Evolutionary conservation across 108 stramenopile genomes (phyloP).

Genomic region (Cyclotella choctawhatcheeana): DNA sequence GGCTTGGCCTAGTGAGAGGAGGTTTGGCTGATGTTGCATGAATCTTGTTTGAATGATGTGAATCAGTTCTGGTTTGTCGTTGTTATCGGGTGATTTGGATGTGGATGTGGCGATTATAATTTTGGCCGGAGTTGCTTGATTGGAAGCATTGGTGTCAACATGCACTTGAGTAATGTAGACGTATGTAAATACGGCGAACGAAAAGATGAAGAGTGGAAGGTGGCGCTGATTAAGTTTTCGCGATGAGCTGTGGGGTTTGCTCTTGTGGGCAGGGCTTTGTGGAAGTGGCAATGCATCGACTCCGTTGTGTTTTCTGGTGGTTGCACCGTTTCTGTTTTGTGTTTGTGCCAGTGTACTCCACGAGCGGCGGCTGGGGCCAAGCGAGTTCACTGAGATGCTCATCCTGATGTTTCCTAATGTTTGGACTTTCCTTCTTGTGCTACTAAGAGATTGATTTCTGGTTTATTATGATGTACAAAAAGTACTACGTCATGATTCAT

Average conservation of each 20-base stretch:
- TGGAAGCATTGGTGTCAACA: neutral
- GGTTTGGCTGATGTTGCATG: conserved; percentile 66
- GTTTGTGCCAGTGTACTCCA: conserved; percentile 5
- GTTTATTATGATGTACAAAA: too few species aligned
- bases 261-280: neutral
- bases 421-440: too few species aligned
- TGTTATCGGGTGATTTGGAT: neutral
- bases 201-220: conserved; percentile 9
- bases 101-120: neutral
- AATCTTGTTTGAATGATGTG: conserved; percentile 66
- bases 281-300: neutral
- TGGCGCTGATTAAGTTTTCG: conserved; percentile 10
- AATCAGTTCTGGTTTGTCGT: conserved; percentile 24
- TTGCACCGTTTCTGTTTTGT: neutral
- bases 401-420: too few species aligned
- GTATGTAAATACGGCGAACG: neutral
- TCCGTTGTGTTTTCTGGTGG: neutral
- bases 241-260: neutral
- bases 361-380: neutral
- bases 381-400: conserved; percentile 6
- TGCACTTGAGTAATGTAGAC: neutral
- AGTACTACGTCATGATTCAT: too few species aligned
- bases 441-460: too few species aligned
- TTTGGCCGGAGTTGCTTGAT: neutral
- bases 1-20: conserved; percentile 56